Conservation (phyloP, 2,329 filamentous ascomycete genomes). For the Pestalotiopsis sp. region DNA sequence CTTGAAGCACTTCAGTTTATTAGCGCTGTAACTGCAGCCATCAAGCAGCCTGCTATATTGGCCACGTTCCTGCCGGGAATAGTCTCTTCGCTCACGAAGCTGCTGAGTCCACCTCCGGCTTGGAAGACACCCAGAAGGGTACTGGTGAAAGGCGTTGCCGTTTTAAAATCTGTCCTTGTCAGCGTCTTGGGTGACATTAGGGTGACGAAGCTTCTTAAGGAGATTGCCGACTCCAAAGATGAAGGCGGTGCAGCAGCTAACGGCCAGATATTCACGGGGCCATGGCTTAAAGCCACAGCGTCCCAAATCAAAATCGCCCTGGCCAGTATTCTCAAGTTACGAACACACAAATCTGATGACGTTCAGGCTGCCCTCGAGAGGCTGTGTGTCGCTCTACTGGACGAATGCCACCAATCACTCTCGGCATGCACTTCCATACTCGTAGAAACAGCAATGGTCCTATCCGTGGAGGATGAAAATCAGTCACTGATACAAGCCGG, state of each 20-base stretch:
- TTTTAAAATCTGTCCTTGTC: conserved; percentile 57
- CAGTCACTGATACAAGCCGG: conserved; percentile 44
- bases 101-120: conserved; percentile 69
- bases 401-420: conserved; percentile 77
- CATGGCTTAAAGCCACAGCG: conserved; percentile 81
- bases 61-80: conserved; percentile 88
- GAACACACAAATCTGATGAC: conserved; percentile 68
- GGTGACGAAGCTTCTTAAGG: conserved; percentile 47
- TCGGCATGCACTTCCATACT: conserved; percentile 70
- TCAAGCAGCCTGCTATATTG: conserved; percentile 74
- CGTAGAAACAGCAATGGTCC: conserved; percentile 78
- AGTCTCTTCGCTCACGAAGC: conserved; percentile 77
- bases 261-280: conserved; percentile 44
- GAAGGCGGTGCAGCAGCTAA: conserved; percentile 25
- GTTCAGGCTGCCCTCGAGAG: conserved; percentile 69
- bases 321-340: conserved; percentile 74
- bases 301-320: conserved; percentile 84
- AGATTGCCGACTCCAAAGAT: conserved; percentile 28
- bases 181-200: conserved; percentile 61
- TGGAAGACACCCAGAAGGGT: conserved; percentile 60
- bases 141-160: conserved; percentile 62
- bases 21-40: conserved; percentile 59
- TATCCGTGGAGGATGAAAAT: conserved; percentile 57
- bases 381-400: conserved; percentile 75
- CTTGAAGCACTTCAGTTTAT: conserved; percentile 69